Evolutionary conservation across 192 early-diverging fungal species (phyloP), one percentile per base, ranked within the genome.

Genomic region (Chytriomyces hyalinus): DNA sequence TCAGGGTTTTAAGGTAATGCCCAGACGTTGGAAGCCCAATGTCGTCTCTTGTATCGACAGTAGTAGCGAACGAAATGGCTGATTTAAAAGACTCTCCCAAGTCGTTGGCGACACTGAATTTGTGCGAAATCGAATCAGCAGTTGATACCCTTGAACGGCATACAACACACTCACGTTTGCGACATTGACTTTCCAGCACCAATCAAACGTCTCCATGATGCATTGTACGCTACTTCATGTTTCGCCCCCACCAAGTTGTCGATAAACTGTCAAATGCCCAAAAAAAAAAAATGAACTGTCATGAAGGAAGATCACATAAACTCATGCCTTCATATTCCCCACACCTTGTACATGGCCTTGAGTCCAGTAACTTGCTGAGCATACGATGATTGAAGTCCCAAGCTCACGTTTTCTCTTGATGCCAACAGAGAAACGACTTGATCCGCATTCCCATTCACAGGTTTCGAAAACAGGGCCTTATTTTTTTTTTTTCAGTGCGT

Each of bases 31-130:
- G 96, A 50, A 97, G 81, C 45, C 90, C 86, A 5, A 83, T 70
- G 70, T 93, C 92, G 77, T 99, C 93, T 26, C 97, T 89, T 28
- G 80, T 82, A 65, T 99, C 97, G 51, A 83, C 75, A 0, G 87
- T 73, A 77, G 89, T 88, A 62, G 87, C 84, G 82, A 94, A 90
- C 7, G 81, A 79, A 11, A 97, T 49, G 1, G 94, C 85, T 5
- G 93, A 92, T 80, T 99, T 99, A 53, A 94, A 84, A n/a, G 90
- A 87, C 78, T 97, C 93, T 11, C 94, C 95, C 11, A 91, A 93
- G 20, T 93, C 91, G 57, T 89, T 80, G 46, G 36, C 26, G 75
- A 79, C 45, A 83, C 36, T 36, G 85, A 60, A 5, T 17, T 15
- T 9, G 80, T 1, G n/a, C 74, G 8, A 65, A 66, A 47, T 11